phyloP scores from a whole-genome alignment of 164 flowering plant species.

The Magnolia kwangsiensis region DNA sequence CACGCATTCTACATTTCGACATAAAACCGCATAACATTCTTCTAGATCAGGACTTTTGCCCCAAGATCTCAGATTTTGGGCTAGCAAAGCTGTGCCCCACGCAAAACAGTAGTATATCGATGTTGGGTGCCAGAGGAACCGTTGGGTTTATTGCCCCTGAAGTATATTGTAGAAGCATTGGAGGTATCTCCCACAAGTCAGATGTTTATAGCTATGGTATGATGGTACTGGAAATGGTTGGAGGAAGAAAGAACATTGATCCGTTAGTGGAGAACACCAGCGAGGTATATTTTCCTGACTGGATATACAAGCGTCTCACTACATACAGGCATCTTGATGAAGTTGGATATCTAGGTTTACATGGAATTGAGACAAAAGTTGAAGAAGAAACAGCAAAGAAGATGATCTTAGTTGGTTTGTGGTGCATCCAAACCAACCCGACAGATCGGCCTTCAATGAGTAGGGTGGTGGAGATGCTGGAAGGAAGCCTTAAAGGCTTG shows the following conservation, averaged over 20 bases:
- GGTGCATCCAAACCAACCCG: constrained; percentile 6
- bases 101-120: constrained; percentile 1
- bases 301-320: neutral
- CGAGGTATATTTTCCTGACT: constrained; percentile 5
- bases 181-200: constrained; percentile 7
- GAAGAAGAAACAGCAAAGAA: constrained; percentile 2
- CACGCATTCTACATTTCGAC: constrained; percentile 8
- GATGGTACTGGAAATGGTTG: constrained; percentile 8
- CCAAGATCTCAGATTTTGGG: constrained; percentile 14
- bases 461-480: constrained; percentile 7
- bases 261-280: neutral
- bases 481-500: constrained; percentile 1
- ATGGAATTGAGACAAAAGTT: neutral
- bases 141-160: constrained; percentile 12
- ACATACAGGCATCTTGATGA: neutral
- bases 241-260: neutral
- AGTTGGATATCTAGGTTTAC: neutral
- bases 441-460: constrained; percentile 3
- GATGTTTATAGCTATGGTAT: constrained; percentile 11
- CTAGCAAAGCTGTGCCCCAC: constrained; percentile 4
- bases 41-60: constrained; percentile 2
- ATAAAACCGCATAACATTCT: constrained; percentile 14
- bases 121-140: constrained; percentile 7
- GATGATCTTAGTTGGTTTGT: constrained; percentile 5
- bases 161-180: constrained; percentile 4